Percentiles rank a stretch among this genome's conserved stretches.
Evolutionary conservation across 176 grass and related monocot species (phyloP).

Genomic region (Avena eriantha): DNA sequence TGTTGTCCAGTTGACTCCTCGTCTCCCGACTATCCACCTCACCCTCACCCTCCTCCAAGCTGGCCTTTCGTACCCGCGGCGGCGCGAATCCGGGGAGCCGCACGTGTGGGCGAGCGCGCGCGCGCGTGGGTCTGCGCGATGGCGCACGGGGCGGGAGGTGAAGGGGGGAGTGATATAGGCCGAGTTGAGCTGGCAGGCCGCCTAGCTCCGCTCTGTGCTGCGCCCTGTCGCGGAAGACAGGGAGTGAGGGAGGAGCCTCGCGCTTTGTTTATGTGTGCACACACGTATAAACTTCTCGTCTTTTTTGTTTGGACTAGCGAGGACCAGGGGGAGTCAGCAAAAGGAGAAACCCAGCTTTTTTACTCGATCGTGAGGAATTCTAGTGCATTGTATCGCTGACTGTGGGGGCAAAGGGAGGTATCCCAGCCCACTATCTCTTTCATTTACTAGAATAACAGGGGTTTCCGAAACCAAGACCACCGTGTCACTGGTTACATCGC

Average conservation of each 20-base stretch:
- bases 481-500: too few relatives aligned
- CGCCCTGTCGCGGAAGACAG: slow-evolving; percentile 11
- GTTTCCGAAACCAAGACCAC: too few relatives aligned
- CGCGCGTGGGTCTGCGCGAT: slow-evolving; percentile 41
- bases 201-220: slow-evolving; percentile 37
- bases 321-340: slow-evolving; percentile 2
- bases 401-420: too few relatives aligned
- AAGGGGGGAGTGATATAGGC: slow-evolving; percentile 20
- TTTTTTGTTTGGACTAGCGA: slow-evolving; percentile 28
- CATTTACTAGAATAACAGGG: too few relatives aligned
- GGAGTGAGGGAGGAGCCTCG: not conserved
- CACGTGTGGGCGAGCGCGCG: slow-evolving; percentile 50
- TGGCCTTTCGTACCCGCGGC: slow-evolving; percentile 39
- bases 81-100: slow-evolving; percentile 64
- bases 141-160: slow-evolving; percentile 44
- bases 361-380: too few relatives aligned
- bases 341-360: too few relatives aligned
- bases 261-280: not conserved
- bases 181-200: slow-evolving; percentile 10
- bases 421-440: too few relatives aligned
- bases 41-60: slow-evolving; percentile 29
- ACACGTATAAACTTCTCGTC: not conserved
- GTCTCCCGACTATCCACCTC: slow-evolving; percentile 12
- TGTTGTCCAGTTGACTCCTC: slow-evolving; percentile 42
- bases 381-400: too few relatives aligned